A percentile compares a stretch with the other conserved stretches of the same genome.
Evolutionary conservation across 805 yeast species (phyloP).

Genomic region (Cyberlindnera mycetangii): DNA sequence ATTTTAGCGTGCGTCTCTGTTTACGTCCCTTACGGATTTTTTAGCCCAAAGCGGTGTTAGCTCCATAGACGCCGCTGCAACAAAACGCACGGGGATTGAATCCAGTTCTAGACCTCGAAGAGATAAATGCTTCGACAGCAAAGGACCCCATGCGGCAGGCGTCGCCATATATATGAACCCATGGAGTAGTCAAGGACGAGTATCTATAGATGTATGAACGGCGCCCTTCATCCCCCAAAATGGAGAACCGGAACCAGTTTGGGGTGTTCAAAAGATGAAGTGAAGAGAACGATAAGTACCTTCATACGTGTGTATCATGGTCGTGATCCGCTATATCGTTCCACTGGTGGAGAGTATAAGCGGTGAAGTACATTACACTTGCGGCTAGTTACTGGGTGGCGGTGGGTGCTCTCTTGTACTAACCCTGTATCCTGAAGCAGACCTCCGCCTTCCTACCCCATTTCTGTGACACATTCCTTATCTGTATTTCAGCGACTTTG

Average conservation of each 20-base stretch:
- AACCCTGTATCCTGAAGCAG: too few relatives aligned
- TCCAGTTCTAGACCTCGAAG: too few relatives aligned
- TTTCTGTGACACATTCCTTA: neutral
- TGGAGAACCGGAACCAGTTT: too few relatives aligned
- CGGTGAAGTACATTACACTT: too few relatives aligned
- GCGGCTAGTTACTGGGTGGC: too few relatives aligned
- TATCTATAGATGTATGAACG: neutral
- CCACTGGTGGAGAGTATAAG: too few relatives aligned
- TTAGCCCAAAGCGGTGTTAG: neutral
- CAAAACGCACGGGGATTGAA: too few relatives aligned
- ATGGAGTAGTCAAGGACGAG: slow-evolving; percentile 10
- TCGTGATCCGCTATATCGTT: too few relatives aligned
- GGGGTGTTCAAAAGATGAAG: too few relatives aligned
- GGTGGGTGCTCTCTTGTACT: too few relatives aligned
- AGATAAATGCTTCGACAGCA: neutral
- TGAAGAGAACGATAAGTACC: too few relatives aligned
- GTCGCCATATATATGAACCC: slow-evolving; percentile 2
- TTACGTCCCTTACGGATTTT: neutral
- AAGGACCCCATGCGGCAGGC: slow-evolving; percentile 10
- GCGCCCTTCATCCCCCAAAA: neutral
- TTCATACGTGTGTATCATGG: too few relatives aligned
- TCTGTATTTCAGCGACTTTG: neutral
- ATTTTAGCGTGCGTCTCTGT: slow-evolving; percentile 4
- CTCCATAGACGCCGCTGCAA: neutral
- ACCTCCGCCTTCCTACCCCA: neutral